A percentile compares a stretch with the other conserved stretches of the same genome.
Conservation (phyloP, 2,329 filamentous ascomycete species). For the Thyridium curvatum region DNA sequence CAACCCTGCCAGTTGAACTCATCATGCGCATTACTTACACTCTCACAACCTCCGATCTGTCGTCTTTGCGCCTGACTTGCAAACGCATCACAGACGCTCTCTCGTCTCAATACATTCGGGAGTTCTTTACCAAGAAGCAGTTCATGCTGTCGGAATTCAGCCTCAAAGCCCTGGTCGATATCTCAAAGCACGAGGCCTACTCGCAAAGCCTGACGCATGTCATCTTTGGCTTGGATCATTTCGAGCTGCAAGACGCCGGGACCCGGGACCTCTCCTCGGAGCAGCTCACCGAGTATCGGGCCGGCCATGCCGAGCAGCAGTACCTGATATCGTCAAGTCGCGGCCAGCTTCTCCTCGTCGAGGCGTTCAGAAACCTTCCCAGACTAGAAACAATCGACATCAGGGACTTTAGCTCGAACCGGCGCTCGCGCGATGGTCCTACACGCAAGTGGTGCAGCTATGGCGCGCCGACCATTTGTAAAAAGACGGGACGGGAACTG, state of each 20-base stretch:
- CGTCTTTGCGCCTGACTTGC: constrained; percentile 47
- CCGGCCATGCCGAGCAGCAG: constrained; percentile 14
- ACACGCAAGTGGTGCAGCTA: constrained; percentile 46
- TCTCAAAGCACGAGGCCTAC: constrained; percentile 38
- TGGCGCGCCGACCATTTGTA: constrained; percentile 32
- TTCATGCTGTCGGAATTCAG: constrained; percentile 57
- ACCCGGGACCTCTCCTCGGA: not conserved
- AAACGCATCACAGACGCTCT: constrained; percentile 46
- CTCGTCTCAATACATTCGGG: constrained; percentile 48
- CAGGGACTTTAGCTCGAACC: constrained; percentile 48
- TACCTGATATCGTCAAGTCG: constrained; percentile 34
- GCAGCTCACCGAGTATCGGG: not conserved
- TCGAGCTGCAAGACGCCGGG: not conserved
- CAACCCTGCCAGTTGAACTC: constrained; percentile 50
- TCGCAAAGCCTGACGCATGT: constrained; percentile 33
- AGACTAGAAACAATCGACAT: constrained; percentile 52
- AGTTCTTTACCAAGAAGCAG: constrained; percentile 61
- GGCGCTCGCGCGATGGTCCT: constrained; percentile 41
- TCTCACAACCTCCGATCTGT: constrained; percentile 50
- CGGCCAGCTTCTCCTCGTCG: constrained; percentile 45
- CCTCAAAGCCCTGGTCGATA: constrained; percentile 45
- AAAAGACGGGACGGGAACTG: constrained; percentile 23
- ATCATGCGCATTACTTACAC: constrained; percentile 46
- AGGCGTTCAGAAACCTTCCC: constrained; percentile 47
- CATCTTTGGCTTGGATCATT: constrained; percentile 39